Evolutionary conservation across 441 rosid species (phyloP).

Genomic region (Pelargonium cotyledonis): DNA sequence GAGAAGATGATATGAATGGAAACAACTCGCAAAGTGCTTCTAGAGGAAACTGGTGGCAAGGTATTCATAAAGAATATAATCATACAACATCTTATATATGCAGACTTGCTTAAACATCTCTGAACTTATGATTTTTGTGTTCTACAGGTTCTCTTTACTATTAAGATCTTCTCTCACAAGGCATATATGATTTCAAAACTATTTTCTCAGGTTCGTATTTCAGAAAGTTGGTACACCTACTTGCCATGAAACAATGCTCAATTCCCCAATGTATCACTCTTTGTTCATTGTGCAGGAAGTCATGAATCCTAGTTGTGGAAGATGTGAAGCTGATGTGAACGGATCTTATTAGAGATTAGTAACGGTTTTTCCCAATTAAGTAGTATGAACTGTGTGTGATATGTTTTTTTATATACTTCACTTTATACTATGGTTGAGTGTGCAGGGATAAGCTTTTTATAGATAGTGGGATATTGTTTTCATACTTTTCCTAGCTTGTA

Average conservation of each 20-base stretch:
- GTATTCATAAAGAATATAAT: constrained; percentile 24
- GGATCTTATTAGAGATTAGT: constrained; percentile 8
- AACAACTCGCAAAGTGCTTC: constrained; percentile 53
- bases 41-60: constrained; percentile 97
- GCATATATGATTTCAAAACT: constrained; percentile 22
- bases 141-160: constrained; percentile 81
- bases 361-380: constrained; percentile 1
- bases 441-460: constrained; percentile 4
- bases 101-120: background rate
- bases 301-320: constrained; percentile 25
- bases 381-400: constrained; percentile 5
- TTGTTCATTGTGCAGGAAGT: constrained; percentile 29
- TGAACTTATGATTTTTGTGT: constrained; percentile 4
- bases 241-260: background rate
- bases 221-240: too few relatives aligned
- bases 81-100: background rate
- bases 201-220: constrained; percentile 28
- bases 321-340: constrained; percentile 22
- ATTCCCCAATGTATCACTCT: background rate
- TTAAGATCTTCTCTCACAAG: constrained; percentile 34
- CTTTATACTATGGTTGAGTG: constrained; percentile 3
- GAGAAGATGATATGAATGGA: constrained; percentile 51
- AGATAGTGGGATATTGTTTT: background rate
- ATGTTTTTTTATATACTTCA: background rate
- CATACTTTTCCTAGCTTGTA: constrained; percentile 14